Evolutionary conservation across 345 rosid genomes (phyloP).

Genomic region (Toxicodendron radicans): DNA sequence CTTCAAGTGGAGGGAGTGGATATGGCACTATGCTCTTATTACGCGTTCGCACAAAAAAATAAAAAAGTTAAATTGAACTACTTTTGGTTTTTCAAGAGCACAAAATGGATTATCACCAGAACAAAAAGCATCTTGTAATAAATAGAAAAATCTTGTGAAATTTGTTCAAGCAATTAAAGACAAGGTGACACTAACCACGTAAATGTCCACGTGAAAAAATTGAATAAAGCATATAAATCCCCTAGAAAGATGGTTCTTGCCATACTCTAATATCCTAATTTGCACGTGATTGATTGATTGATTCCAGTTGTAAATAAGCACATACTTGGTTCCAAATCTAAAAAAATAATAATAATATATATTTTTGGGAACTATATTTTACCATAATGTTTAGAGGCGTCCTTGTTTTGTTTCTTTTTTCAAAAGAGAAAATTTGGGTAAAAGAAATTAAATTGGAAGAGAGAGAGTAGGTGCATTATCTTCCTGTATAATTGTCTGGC

Average conservation of each 20-base stretch:
- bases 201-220: background rate
- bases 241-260: background rate
- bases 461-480: too few relatives aligned
- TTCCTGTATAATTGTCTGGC: background rate
- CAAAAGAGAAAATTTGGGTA: background rate
- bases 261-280: background rate
- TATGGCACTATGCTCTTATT: background rate
- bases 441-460: too few relatives aligned
- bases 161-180: background rate
- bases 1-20: background rate
- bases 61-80: too few relatives aligned
- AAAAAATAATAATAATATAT: too few relatives aligned
- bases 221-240: background rate
- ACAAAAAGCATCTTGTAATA: background rate
- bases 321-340: too few relatives aligned
- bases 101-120: background rate
- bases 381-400: too few relatives aligned
- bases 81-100: too few relatives aligned
- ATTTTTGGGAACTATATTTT: too few relatives aligned
- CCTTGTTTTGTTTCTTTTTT: too few relatives aligned
- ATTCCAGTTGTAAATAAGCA: too few relatives aligned
- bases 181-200: background rate
- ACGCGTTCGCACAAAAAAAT: background rate
- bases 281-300: background rate
- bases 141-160: background rate